phyloP scores from a whole-genome alignment of 768 basidiomycete species.

The Cubamyces sp. region DNA sequence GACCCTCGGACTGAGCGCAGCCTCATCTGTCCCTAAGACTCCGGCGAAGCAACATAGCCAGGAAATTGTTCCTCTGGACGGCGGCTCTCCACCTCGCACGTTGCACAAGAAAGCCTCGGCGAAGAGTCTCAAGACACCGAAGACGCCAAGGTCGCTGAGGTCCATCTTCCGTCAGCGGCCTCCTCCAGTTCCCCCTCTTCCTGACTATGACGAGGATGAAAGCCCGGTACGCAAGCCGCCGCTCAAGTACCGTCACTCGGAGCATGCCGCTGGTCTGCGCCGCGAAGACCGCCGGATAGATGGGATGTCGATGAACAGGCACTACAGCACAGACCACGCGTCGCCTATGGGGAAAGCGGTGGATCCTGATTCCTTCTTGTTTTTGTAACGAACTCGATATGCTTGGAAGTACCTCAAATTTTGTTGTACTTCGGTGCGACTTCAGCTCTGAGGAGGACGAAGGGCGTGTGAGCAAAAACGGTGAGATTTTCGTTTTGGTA shows the following conservation, averaged over 20 bases:
- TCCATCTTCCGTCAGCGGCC: conserved; percentile 18
- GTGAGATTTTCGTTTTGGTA: no score
- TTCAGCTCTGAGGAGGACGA: not conserved
- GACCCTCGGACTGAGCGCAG: conserved; percentile 13
- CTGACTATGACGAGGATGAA: conserved; percentile 5
- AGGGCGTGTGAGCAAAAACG: no score
- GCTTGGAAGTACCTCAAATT: no score
- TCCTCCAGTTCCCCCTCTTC: conserved; percentile 6
- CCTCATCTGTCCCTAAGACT: not conserved
- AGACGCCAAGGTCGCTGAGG: conserved; percentile 12
- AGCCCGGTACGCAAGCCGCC: conserved; percentile 11
- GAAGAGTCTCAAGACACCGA: conserved; percentile 11
- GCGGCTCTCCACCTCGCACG: not conserved
- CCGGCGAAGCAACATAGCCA: not conserved
- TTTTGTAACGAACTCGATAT: conserved; percentile 3
- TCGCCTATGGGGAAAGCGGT: not conserved
- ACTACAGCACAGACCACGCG: conserved; percentile 5
- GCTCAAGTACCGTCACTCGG: conserved; percentile 10
- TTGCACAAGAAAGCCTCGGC: conserved; percentile 3
- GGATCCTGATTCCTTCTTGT: conserved; percentile 17
- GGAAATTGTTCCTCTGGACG: not conserved
- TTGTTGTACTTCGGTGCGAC: not conserved
- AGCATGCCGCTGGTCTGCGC: not conserved
- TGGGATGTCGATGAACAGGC: not conserved
- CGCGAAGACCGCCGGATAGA: conserved; percentile 8